Evolutionary conservation across 2,329 filamentous ascomycete species (phyloP).

Genomic region (Magnaporthiopsis poae): DNA sequence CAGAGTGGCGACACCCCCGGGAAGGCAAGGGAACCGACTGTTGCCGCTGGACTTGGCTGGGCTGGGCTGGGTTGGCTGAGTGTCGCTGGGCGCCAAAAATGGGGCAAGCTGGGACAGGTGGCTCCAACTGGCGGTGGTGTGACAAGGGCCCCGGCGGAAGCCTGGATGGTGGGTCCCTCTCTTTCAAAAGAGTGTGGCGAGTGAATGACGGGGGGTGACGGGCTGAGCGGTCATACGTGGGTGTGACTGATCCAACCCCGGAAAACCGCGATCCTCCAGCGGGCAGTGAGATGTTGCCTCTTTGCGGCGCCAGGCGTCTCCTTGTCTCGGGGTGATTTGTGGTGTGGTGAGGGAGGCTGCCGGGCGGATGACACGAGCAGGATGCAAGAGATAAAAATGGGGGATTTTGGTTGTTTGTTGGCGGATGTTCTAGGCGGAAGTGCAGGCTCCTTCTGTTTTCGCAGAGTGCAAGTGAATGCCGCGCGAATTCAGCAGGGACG

Average conservation of each 20-base stretch:
- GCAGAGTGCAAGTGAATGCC: slow-evolving; percentile 28
- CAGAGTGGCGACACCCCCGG: slow-evolving; percentile 8
- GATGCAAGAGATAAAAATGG: background rate
- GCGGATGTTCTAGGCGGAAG: slow-evolving; percentile 12
- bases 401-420: background rate
- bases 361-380: background rate
- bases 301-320: slow-evolving; percentile 1
- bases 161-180: slow-evolving; percentile 19
- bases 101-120: slow-evolving; percentile 21
- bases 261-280: slow-evolving; percentile 10
- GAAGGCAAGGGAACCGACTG: slow-evolving; percentile 11
- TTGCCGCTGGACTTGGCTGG: slow-evolving; percentile 14
- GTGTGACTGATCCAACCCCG: slow-evolving; percentile 4
- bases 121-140: slow-evolving; percentile 26
- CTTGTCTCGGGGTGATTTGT: slow-evolving; percentile 12
- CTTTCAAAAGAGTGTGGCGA: slow-evolving; percentile 17
- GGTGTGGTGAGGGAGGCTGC: background rate
- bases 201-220: slow-evolving; percentile 10
- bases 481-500: slow-evolving; percentile 19
- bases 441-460: slow-evolving; percentile 19
- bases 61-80: slow-evolving; percentile 12
- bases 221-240: slow-evolving; percentile 7
- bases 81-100: slow-evolving; percentile 10
- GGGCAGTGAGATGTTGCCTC: slow-evolving; percentile 10
- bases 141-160: slow-evolving; percentile 19